Evolutionary conservation across 441 rosid species (phyloP).

Genomic region (Brassica balearica): DNA sequence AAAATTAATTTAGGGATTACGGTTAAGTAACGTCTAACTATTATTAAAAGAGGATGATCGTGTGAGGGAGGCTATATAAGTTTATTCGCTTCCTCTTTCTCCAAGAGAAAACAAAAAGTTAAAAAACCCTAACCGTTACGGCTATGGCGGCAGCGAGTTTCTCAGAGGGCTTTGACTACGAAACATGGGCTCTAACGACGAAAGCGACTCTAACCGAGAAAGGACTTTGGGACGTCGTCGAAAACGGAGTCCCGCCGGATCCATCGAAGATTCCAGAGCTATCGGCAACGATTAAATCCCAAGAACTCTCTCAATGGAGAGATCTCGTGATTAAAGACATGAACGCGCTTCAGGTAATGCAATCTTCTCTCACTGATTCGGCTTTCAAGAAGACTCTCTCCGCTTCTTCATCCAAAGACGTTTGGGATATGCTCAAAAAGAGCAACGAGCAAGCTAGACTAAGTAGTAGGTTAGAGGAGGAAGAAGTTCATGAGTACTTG

Average conservation of each 20-base stretch:
- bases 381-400: slow-evolving; percentile 20
- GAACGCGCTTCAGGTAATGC: slow-evolving; percentile 23
- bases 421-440: slow-evolving; percentile 9
- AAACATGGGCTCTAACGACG: not conserved
- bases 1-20: not conserved
- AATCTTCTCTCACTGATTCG: slow-evolving; percentile 4
- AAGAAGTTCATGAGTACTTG: not conserved
- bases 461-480: slow-evolving; percentile 9
- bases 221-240: slow-evolving; percentile 25
- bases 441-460: not conserved
- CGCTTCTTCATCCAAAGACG: slow-evolving; percentile 7
- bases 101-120: not conserved
- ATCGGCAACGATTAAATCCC: not conserved
- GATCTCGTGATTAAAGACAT: not conserved
- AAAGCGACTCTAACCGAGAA: slow-evolving; percentile 4
- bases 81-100: slow-evolving; percentile 16
- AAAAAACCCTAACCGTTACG: not conserved
- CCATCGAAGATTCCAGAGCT: slow-evolving; percentile 16
- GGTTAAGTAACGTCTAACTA: no score
- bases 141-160: not conserved
- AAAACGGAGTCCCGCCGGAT: slow-evolving; percentile 20
- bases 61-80: not conserved
- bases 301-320: slow-evolving; percentile 20
- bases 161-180: slow-evolving; percentile 3
- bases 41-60: not conserved